Base-by-base conservation (phyloP, 352 stramenopile genomes). In the Phytophthora brassicae region DNA sequence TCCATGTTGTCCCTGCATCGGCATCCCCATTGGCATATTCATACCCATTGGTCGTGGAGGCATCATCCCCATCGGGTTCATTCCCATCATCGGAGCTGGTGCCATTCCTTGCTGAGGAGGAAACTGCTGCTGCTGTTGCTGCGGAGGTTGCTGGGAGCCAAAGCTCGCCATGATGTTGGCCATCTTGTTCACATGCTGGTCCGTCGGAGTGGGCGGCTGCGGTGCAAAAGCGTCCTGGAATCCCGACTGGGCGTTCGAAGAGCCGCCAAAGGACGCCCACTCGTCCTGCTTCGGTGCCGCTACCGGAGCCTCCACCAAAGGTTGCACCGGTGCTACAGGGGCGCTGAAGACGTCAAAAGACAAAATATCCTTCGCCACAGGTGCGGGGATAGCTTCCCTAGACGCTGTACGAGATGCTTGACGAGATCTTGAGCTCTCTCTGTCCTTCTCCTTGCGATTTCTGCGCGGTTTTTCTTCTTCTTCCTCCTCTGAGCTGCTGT, bases 141-240 rank as follows among this genome's bases (percentile, higher is more conserved):
- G 56, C 35, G 35, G 29, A 8, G 31, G 50, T 22, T 19, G 35
- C 41, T 58, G 64, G 1, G 66, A 33, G 11, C 81, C 86, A 42
- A 95, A 95, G 64, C 77, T 95, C 12, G 86, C 84, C 86, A 95
- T 95, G 68, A 95, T 95, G 68, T 84, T 92, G 45, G 84, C 84
- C 76, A 93, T 88, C 42, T 88, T 86, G 69, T 88, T 90, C 42
- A 74, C 64, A 53, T 86, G 80, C 55, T 88, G 79, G 50, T 80
- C 74, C 6, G 70, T 69, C n/a, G 75, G 70, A 3, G 66, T 46
- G 1, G 75, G 22, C 35, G 60, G 47, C 52, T 66, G 65, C 20
- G 49, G 43, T 1, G 72, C 67, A 33, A 91, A 92, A 14, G 76
- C 72, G 35, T 92, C 79, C 46, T 71, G 61, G 54, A 64, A 65